Percentiles rank a stretch among this genome's conserved stretches.
phyloP scores from a whole-genome alignment of 768 basidiomycete genomes.

The Rubroboletus satanas region DNA sequence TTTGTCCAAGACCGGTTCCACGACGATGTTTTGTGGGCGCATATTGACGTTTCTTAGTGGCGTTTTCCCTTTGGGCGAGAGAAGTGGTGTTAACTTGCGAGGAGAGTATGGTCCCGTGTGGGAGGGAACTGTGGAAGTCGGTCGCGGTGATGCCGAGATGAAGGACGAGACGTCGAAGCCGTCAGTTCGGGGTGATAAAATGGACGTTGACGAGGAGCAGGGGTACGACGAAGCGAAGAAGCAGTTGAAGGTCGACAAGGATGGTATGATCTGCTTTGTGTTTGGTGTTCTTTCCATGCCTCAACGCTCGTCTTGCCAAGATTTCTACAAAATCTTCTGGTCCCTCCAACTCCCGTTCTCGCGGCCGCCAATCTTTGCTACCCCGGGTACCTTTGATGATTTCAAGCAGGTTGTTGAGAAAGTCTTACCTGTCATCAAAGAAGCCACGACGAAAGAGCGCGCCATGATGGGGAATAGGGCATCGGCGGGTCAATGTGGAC shows the following conservation, averaged over 20 bases:
- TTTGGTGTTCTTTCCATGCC: background rate
- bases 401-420: constrained; percentile 71
- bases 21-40: constrained; percentile 84
- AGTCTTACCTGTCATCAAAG: constrained; percentile 75
- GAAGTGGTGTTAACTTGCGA: constrained; percentile 87
- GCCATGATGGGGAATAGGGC: constrained; percentile 79
- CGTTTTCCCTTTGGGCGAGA: constrained; percentile 83
- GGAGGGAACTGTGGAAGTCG: constrained; percentile 56
- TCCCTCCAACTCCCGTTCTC: constrained; percentile 83
- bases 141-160: constrained; percentile 33
- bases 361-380: constrained; percentile 66
- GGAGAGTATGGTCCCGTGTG: constrained; percentile 82
- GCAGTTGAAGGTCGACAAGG: constrained; percentile 50
- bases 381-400: constrained; percentile 49
- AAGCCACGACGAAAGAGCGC: constrained; percentile 84
- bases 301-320: constrained; percentile 33
- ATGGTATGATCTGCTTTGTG: constrained; percentile 40
- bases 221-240: constrained; percentile 29
- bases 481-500: constrained; percentile 33
- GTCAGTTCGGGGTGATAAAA: constrained; percentile 42
- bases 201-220: constrained; percentile 57
- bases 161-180: constrained; percentile 30
- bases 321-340: constrained; percentile 89
- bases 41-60: constrained; percentile 84
- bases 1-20: constrained; percentile 80